These are phyloP conservation scores for Brassica cretica DNA, from an alignment of 345 rosid species.

Conservation along the genomic window DNA sequence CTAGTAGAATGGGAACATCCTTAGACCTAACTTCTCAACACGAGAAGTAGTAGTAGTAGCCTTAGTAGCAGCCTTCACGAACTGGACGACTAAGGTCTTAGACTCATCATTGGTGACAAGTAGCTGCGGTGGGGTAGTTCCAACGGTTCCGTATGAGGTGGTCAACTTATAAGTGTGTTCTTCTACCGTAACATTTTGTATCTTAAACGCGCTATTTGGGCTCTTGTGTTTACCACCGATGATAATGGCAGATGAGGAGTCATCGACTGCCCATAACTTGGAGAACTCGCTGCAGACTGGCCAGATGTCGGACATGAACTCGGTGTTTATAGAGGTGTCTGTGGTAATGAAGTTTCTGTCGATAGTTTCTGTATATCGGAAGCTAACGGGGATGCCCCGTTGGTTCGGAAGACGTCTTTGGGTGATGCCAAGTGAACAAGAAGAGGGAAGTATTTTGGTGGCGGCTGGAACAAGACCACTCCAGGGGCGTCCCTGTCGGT, in stretches of 20 bases:
- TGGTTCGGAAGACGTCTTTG: neutral
- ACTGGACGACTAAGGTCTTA: neutral
- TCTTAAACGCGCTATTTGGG: neutral
- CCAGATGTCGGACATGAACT: neutral
- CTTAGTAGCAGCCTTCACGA: neutral
- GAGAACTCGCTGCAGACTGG: neutral
- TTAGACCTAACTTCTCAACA: slow-evolving; percentile 18
- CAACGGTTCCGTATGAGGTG: neutral
- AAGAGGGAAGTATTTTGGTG: neutral
- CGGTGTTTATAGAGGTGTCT: neutral
- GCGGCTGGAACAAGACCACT: neutral
- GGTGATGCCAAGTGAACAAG: neutral
- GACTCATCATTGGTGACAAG: neutral
- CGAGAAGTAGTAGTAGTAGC: neutral
- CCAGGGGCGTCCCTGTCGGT: no score
- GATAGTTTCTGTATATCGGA: neutral
- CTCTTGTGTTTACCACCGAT: neutral
- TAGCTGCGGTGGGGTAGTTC: neutral
- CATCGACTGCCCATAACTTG: neutral
- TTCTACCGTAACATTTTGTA: neutral
- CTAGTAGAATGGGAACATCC: slow-evolving; percentile 25
- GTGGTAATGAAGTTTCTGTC: neutral
- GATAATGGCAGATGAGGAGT: neutral
- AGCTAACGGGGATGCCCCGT: neutral
- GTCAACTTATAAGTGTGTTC: neutral